These are phyloP conservation scores for Pezicula radicicola DNA, from an alignment of 2,329 filamentous ascomycete genomes.

Conservation along the genomic window DNA sequence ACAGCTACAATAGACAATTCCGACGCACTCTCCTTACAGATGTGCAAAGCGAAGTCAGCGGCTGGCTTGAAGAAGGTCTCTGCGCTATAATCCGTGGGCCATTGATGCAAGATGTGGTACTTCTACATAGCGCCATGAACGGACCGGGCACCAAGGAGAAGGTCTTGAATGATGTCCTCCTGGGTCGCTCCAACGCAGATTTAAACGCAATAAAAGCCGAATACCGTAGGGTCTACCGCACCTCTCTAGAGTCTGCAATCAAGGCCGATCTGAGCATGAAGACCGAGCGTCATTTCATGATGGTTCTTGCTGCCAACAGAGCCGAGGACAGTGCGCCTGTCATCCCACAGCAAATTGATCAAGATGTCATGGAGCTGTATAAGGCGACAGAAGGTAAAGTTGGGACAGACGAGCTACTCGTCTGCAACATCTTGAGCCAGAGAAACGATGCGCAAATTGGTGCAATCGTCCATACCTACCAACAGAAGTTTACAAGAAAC, in stretches of 20 bases:
- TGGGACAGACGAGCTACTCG: conserved; percentile 71
- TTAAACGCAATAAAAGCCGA: conserved; percentile 79
- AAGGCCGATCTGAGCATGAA: conserved; percentile 79
- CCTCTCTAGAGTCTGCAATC: conserved; percentile 68
- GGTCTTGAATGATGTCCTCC: conserved; percentile 81
- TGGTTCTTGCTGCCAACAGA: conserved; percentile 71
- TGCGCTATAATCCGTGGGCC: conserved; percentile 77
- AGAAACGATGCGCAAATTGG: conserved; percentile 81
- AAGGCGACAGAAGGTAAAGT: conserved; percentile 70
- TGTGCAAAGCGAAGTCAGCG: conserved; percentile 72
- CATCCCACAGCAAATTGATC: conserved; percentile 68
- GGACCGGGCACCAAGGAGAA: conserved; percentile 84
- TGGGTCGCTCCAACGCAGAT: conserved; percentile 83
- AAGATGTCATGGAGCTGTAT: conserved; percentile 73
- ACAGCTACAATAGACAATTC: conserved; percentile 62
- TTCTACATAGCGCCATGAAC: conserved; percentile 68
- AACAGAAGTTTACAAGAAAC: conserved; percentile 65
- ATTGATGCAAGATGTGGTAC: conserved; percentile 70
- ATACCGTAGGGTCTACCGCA: conserved; percentile 67
- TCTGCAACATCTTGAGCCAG: conserved; percentile 74
- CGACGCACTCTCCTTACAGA: conserved; percentile 70
- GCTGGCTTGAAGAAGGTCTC: conserved; percentile 72
- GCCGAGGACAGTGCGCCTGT: conserved; percentile 77
- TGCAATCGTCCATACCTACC: conserved; percentile 75
- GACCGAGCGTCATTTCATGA: conserved; percentile 80